Evolutionary conservation across 257 asterid genomes (phyloP).

Genomic region (Solanum chilense): DNA sequence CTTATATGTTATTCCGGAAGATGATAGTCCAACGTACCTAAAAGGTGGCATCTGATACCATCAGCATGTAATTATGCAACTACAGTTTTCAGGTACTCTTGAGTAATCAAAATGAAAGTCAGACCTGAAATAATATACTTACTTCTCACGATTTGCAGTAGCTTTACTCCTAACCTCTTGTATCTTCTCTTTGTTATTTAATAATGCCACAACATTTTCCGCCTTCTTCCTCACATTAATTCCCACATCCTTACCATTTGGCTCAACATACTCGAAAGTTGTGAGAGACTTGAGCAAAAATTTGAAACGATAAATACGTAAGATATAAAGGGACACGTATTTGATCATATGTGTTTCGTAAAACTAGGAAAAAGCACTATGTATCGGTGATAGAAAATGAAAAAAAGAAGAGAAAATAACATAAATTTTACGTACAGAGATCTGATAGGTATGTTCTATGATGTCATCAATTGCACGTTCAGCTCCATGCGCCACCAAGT

Average conservation of each 20-base stretch:
- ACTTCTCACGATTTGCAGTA: conserved; percentile 84
- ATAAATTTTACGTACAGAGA: conserved; percentile 55
- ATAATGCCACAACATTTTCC: conserved; percentile 65
- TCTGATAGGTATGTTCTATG: conserved; percentile 82
- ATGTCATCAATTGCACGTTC: conserved; percentile 97
- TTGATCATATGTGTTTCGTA: not conserved
- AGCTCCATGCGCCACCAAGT: conserved; percentile 94
- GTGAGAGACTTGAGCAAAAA: conserved; percentile 52
- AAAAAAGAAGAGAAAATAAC: not conserved
- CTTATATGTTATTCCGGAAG: conserved; percentile 74
- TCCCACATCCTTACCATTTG: conserved; percentile 80
- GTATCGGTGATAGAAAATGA: not conserved
- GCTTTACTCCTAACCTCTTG: conserved; percentile 83
- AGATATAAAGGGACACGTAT: not conserved
- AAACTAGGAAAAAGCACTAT: not conserved
- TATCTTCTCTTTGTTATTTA: conserved; percentile 82
- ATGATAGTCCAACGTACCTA: conserved; percentile 87
- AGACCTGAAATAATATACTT: conserved; percentile 18
- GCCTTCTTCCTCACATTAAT: conserved; percentile 88
- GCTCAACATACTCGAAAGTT: conserved; percentile 87
- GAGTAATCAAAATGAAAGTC: conserved; percentile 3
- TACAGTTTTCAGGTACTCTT: not conserved
- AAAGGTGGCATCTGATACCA: conserved; percentile 1
- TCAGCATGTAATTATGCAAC: not conserved
- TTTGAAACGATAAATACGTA: not conserved